phyloP scores from a whole-genome alignment of 2,329 filamentous ascomycete genomes.

The Macroventuria anomochaeta region DNA sequence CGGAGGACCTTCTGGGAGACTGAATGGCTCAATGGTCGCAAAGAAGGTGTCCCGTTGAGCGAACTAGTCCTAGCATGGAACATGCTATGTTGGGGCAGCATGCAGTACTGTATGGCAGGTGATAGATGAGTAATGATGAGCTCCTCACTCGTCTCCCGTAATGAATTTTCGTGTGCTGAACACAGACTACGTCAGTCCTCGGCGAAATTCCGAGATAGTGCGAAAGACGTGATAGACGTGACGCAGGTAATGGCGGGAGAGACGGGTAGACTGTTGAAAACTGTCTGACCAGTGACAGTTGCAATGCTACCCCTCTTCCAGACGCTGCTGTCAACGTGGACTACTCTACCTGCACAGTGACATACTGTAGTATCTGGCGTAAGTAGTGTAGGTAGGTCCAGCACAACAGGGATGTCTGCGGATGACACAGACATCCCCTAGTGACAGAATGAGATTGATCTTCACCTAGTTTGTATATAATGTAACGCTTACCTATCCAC shows the following conservation, averaged over 20 bases:
- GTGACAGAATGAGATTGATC: too few species aligned
- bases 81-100: too few species aligned
- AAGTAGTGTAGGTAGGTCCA: too few species aligned
- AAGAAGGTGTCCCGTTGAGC: too few species aligned
- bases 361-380: too few species aligned
- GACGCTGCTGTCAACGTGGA: not conserved
- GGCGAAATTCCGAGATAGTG: not conserved
- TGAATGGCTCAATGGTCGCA: not conserved
- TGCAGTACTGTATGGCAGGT: not conserved
- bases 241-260: not conserved
- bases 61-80: too few species aligned
- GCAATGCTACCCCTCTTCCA: not conserved
- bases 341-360: not conserved
- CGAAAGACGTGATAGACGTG: not conserved
- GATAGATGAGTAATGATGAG: not conserved
- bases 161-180: not conserved
- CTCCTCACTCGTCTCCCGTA: too few species aligned
- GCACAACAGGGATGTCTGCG: too few species aligned
- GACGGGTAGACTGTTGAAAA: not conserved
- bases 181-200: not conserved
- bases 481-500: too few species aligned
- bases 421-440: too few species aligned
- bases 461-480: too few species aligned
- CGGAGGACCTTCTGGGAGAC: not conserved
- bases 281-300: not conserved